A percentile compares a stretch with the other conserved stretches of the same genome.
phyloP scores from a whole-genome alignment of 805 yeast species.

The Yarrowia yakushimensis region DNA sequence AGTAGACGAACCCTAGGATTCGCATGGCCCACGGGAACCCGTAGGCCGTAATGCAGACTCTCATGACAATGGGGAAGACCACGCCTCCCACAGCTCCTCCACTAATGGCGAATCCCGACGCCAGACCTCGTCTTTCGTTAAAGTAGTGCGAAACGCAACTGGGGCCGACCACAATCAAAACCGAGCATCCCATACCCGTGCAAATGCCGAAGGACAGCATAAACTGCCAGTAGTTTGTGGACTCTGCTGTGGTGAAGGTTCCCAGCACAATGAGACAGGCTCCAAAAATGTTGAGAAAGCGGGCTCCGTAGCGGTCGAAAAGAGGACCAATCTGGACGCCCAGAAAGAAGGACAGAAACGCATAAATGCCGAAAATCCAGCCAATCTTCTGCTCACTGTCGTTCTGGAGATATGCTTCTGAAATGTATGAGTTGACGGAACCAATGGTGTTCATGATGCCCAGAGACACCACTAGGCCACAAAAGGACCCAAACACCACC shows the following conservation, averaged over 20 bases:
- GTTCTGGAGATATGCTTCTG: constrained; percentile 48
- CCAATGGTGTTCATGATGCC: constrained; percentile 68
- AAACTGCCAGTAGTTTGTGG: constrained; percentile 54
- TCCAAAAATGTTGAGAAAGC: constrained; percentile 46
- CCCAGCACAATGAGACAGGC: constrained; percentile 47
- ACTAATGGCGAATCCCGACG: constrained; percentile 58
- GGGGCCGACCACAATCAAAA: constrained; percentile 49
- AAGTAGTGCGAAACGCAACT: constrained; percentile 62
- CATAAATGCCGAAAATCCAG: constrained; percentile 58
- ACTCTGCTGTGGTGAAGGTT: constrained; percentile 50
- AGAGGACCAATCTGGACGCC: constrained; percentile 51
- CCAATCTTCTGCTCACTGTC: constrained; percentile 51
- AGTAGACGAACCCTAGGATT: constrained; percentile 42
- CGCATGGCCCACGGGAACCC: constrained; percentile 64
- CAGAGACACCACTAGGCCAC: constrained; percentile 55
- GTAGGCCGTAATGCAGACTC: constrained; percentile 44
- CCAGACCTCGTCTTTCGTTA: constrained; percentile 51
- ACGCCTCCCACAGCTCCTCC: constrained; percentile 71
- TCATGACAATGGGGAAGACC: constrained; percentile 53
- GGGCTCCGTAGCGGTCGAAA: constrained; percentile 59
- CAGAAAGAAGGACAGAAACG: constrained; percentile 41
- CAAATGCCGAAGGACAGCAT: constrained; percentile 52
- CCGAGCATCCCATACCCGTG: constrained; percentile 48
- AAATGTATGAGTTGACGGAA: constrained; percentile 51
- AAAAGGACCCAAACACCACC: constrained; percentile 53